A percentile compares a stretch with the other conserved stretches of the same genome.
phyloP scores from a whole-genome alignment of 257 asterid genomes.

The Petrea volubilis region DNA sequence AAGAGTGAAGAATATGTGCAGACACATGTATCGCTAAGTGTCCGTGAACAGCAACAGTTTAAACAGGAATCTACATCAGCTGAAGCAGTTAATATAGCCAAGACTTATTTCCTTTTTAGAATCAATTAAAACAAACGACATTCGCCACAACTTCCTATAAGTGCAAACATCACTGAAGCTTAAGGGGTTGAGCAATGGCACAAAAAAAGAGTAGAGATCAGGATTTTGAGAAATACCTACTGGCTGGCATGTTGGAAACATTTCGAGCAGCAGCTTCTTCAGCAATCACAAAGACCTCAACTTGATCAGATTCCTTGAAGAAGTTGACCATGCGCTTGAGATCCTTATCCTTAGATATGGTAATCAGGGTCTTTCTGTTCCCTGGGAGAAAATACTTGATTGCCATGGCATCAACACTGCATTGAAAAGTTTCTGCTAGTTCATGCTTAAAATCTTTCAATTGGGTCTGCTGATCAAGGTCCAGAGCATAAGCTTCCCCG shows the following conservation, averaged over 20 bases:
- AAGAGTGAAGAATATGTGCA: not conserved
- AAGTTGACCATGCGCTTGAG: conserved; percentile 93
- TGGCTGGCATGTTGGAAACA: conserved; percentile 67
- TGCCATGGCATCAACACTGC: conserved; percentile 52
- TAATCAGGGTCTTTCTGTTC: conserved; percentile 86
- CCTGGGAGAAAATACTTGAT: conserved; percentile 95
- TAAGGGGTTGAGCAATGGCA: not conserved
- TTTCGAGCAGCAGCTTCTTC: conserved; percentile 69
- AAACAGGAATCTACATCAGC: not conserved
- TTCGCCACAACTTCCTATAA: not conserved
- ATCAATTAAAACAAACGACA: not conserved
- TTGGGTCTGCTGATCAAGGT: conserved; percentile 70
- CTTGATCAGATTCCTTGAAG: conserved; percentile 90
- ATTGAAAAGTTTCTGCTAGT: conserved; percentile 81
- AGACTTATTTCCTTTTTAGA: not conserved
- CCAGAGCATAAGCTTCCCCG: conserved; percentile 94
- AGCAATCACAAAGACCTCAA: conserved; percentile 75
- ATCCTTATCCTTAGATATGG: conserved; percentile 92
- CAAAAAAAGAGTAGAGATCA: not conserved
- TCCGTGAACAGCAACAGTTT: not conserved
- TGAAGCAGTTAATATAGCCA: not conserved
- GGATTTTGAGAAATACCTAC: conserved; percentile 57
- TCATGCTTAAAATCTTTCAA: conserved; percentile 83
- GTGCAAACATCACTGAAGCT: conserved; percentile 1
- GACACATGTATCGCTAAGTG: not conserved